These are phyloP conservation scores for Cladophialophora psammophila DNA, from an alignment of 2,329 filamentous ascomycete species.

Conservation along the genomic window DNA sequence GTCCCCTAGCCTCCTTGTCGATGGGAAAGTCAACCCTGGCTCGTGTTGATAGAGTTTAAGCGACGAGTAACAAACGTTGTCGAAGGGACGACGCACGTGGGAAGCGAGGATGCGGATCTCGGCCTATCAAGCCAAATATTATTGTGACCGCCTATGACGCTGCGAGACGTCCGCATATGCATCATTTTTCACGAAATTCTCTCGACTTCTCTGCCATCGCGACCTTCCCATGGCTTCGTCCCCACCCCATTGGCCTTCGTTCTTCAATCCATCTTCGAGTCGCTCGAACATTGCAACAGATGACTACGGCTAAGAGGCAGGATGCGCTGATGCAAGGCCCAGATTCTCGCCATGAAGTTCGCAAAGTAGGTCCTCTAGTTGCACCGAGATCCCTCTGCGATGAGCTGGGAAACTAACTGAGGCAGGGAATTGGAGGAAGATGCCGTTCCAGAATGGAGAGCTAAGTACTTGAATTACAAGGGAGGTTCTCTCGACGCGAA, in stretches of 20 bases:
- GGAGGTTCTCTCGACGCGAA: constrained; percentile 42
- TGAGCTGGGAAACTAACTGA: constrained; percentile 36
- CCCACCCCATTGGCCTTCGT: background rate
- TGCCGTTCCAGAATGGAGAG: constrained; percentile 91
- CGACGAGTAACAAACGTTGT: background rate
- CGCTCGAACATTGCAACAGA: background rate
- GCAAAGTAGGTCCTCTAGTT: constrained; percentile 59
- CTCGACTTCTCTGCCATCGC: constrained; percentile 14
- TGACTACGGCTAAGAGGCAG: constrained; percentile 15
- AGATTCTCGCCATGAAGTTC: constrained; percentile 61
- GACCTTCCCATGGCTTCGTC: constrained; percentile 8
- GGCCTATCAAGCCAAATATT: background rate
- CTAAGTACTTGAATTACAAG: constrained; percentile 96
- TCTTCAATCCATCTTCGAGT: background rate
- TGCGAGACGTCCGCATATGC: constrained; percentile 1
- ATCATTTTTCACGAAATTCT: background rate
- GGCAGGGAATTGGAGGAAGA: constrained; percentile 80
- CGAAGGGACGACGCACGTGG: constrained; percentile 19
- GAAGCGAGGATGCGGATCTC: background rate
- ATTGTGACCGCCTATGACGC: constrained; percentile 5
- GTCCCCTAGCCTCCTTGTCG: background rate
- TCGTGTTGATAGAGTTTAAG: background rate
- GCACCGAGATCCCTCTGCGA: constrained; percentile 34
- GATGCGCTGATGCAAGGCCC: background rate
- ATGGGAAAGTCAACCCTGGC: background rate